A percentile compares a stretch with the other conserved stretches of the same genome.
These are phyloP conservation scores for Venturia aucupariae DNA, from an alignment of 2,329 filamentous ascomycete species.

Conservation along the genomic window DNA sequence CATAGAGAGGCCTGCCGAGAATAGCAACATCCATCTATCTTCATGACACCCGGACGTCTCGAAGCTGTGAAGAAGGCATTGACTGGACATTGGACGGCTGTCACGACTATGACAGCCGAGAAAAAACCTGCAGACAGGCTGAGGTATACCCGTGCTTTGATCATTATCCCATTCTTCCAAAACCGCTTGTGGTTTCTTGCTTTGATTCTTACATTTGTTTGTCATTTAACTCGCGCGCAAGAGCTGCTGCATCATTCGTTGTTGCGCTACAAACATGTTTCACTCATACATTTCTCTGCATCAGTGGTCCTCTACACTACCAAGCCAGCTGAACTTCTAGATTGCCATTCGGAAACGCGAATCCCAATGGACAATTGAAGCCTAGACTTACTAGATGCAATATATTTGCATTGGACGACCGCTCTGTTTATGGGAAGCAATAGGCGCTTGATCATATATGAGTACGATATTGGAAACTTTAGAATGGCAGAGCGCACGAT, in stretches of 20 bases:
- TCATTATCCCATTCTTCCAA: conserved; percentile 1
- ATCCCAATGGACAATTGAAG: background rate
- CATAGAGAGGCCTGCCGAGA: background rate
- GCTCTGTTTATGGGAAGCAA: background rate
- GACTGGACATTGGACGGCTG: background rate
- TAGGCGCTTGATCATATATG: background rate
- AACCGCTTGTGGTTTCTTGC: background rate
- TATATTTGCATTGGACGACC: conserved; percentile 1
- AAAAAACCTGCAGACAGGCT: background rate
- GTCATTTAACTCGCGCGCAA: background rate
- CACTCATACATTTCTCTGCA: background rate
- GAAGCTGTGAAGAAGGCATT: background rate
- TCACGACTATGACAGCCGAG: background rate
- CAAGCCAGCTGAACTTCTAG: background rate
- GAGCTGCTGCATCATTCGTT: background rate
- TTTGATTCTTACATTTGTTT: background rate
- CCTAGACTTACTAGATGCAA: background rate
- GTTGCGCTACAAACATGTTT: background rate
- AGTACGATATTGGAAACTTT: background rate
- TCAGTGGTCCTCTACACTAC: background rate
- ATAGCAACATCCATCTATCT: conserved; percentile 3
- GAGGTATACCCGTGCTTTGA: background rate
- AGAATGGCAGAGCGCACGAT: conserved; percentile 4
- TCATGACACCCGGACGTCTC: background rate
- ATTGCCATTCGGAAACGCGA: background rate